Percentiles rank a stretch among this genome's conserved stretches.
phyloP scores from a whole-genome alignment of 768 basidiomycete species.

The Termitomyces sp. region DNA sequence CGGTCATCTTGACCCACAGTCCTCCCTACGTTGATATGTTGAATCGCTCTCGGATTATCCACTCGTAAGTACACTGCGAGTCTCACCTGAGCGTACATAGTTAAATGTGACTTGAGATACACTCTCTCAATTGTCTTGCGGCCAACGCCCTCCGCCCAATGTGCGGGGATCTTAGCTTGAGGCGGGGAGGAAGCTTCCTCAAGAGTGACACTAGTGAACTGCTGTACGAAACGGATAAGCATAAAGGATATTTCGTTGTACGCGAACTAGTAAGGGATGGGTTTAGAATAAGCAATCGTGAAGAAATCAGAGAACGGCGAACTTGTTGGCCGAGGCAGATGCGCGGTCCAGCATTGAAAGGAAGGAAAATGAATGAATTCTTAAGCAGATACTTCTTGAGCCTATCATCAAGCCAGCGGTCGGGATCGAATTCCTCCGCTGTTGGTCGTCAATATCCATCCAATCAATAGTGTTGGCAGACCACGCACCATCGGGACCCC shows the following conservation, averaged over 20 bases:
- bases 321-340: conserved; percentile 62
- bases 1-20: neutral
- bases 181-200: conserved; percentile 43
- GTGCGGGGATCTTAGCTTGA: conserved; percentile 39
- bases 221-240: conserved; percentile 57
- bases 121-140: conserved; percentile 49
- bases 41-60: too few relatives aligned
- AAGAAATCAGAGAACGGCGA: neutral
- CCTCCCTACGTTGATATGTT: neutral
- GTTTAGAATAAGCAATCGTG: neutral
- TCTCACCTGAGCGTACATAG: conserved; percentile 48
- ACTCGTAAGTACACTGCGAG: too few relatives aligned
- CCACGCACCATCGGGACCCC: conserved; percentile 68
- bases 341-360: conserved; percentile 58
- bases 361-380: conserved; percentile 69
- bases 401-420: conserved; percentile 64
- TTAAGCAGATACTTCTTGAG: conserved; percentile 57
- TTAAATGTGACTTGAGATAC: conserved; percentile 49
- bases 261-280: conserved; percentile 36
- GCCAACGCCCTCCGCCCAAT: conserved; percentile 42
- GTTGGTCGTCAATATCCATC: neutral
- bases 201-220: conserved; percentile 45
- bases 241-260: conserved; percentile 65
- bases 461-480: neutral
- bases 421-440: conserved; percentile 70